Base-by-base conservation (phyloP, 495 filamentous ascomycete species). In the Aspergillus conjunctus region DNA sequence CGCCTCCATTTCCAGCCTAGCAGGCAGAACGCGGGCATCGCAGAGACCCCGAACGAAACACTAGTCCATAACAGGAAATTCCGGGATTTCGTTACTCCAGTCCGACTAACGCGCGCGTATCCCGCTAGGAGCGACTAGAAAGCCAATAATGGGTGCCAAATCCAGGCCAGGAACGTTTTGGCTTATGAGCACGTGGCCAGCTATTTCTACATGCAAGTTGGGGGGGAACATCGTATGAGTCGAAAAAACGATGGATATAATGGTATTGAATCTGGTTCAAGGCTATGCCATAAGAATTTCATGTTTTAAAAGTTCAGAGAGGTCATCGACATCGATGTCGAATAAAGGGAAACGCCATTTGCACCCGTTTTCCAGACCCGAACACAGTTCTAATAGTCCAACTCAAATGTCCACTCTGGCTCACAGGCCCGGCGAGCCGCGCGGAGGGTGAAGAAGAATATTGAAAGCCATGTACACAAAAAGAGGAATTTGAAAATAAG, bases 391-490 rank as follows among this genome's bases (percentile, higher is more conserved):
- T 78, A 76, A 74, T 73, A 70, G 65, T 75, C 74, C 72, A 79
- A 76, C 70, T 74, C 64, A 68, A 67, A 74, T 65, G 55, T 71
- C 69, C 71, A 67, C 71, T 71, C 65, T 60, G 61, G 62, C 67
- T 69, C 63, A 65, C 60, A 60, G 55, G 56, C 60, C 56, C 51
- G 65, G 54, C 51, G 44, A 45, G 58, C 62, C 69, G 63, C 64
- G 62, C 41, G 57, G 66, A 49, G 62, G 68, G 66, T 64, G 63
- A 63, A 67, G 69, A 75, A 71, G 73, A 73, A 71, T 70, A 72
- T 73, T 65, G 71, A 70, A 78, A 69, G 66, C 76, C 76, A 79
- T 79, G 75, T 79, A 79, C 76, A 79, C 72, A 77, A 75, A 75
- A 67, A 69, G 20, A 20, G 20, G 44, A 48, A 48, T 48, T 7